phyloP scores from a whole-genome alignment of 495 filamentous ascomycete species.

The Aspergillus heteromorphus region DNA sequence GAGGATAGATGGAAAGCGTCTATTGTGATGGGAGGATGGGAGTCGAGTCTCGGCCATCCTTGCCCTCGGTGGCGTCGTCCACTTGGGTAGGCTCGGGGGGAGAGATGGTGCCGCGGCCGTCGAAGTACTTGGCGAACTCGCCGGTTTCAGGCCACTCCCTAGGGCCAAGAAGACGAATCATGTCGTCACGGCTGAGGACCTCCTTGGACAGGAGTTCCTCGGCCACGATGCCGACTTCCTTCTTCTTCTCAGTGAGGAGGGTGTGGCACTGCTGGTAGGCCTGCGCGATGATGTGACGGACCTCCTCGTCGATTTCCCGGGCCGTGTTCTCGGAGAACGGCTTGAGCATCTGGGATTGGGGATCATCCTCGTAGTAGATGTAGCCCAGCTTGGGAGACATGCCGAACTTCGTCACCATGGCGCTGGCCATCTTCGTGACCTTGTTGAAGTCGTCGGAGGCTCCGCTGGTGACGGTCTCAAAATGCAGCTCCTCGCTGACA shows the following conservation, averaged over 20 bases:
- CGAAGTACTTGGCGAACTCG: constrained; percentile 93
- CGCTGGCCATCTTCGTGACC: constrained; percentile 88
- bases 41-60: constrained; percentile 42
- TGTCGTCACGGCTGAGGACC: constrained; percentile 81
- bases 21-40: constrained; percentile 37
- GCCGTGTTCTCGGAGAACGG: constrained; percentile 94
- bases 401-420: constrained; percentile 97
- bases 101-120: constrained; percentile 45
- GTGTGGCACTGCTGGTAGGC: constrained; percentile 87
- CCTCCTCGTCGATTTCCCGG: constrained; percentile 83
- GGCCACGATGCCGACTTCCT: constrained; percentile 80
- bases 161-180: constrained; percentile 80
- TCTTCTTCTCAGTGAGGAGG: constrained; percentile 77
- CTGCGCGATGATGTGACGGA: constrained; percentile 81
- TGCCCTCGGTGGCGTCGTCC: constrained; percentile 27
- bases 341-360: constrained; percentile 75
- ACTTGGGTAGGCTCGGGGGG: constrained; percentile 51
- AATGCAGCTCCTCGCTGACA: constrained; percentile 92
- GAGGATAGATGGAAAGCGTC: not conserved
- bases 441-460: constrained; percentile 98
- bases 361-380: constrained; percentile 81
- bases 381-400: constrained; percentile 93
- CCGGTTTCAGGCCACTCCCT: constrained; percentile 75
- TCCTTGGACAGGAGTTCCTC: constrained; percentile 93
- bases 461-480: constrained; percentile 89